Conservation (phyloP, 2,329 filamentous ascomycete genomes). For the Apiospora saccharicola region DNA sequence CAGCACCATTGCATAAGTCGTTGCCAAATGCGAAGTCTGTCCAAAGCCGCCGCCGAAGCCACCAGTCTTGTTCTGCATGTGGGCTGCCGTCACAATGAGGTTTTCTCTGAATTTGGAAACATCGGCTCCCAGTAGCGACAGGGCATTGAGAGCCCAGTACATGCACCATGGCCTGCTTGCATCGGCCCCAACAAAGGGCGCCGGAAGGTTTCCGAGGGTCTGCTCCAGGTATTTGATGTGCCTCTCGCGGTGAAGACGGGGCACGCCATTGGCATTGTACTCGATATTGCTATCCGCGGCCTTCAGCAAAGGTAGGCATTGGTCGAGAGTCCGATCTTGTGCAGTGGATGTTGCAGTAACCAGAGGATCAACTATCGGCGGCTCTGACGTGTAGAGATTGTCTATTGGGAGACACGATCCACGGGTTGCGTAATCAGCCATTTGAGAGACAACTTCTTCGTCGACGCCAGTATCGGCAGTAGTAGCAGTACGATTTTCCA, state of each 20-base stretch:
- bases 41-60: slow-evolving; percentile 96
- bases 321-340: slow-evolving; percentile 73
- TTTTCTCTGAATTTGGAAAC: slow-evolving; percentile 69
- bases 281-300: slow-evolving; percentile 55
- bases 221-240: slow-evolving; percentile 70
- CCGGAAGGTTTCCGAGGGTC: slow-evolving; percentile 68
- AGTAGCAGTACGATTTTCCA: slow-evolving; percentile 19
- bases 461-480: slow-evolving; percentile 26
- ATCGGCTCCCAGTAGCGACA: slow-evolving; percentile 81
- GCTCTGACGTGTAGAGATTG: slow-evolving; percentile 61
- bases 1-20: slow-evolving; percentile 85
- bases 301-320: slow-evolving; percentile 74
- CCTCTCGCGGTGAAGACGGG: slow-evolving; percentile 70
- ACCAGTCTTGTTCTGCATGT: slow-evolving; percentile 82
- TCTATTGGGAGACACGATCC: slow-evolving; percentile 32
- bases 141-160: slow-evolving; percentile 86
- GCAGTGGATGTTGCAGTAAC: slow-evolving; percentile 71
- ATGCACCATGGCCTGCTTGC: slow-evolving; percentile 92
- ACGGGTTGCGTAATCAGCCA: slow-evolving; percentile 29
- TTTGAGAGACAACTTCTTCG: slow-evolving; percentile 31
- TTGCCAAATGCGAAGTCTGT: slow-evolving; percentile 86
- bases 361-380: slow-evolving; percentile 71
- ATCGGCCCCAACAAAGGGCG: slow-evolving; percentile 77
- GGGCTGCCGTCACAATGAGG: slow-evolving; percentile 76
- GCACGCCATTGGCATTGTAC: slow-evolving; percentile 77